These are phyloP conservation scores for Aspergillus uvarum DNA, from an alignment of 2,329 filamentous ascomycete species.

Conservation along the genomic window DNA sequence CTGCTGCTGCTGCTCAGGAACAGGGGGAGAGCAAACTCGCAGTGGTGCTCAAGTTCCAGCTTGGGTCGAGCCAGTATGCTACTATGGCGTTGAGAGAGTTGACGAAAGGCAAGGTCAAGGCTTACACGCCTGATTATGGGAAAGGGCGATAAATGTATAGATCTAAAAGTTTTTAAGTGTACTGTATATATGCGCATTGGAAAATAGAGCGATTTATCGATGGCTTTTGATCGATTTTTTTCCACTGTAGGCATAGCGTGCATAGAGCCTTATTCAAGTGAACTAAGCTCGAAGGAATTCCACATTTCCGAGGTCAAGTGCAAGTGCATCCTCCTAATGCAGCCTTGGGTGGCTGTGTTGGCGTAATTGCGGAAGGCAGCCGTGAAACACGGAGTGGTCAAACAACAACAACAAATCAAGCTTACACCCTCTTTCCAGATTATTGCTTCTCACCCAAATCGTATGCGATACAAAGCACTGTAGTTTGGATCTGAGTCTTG, in stretches of 20 bases:
- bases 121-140: conserved; percentile 63
- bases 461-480: too few relatives aligned
- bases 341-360: background rate
- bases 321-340: background rate
- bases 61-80: conserved; percentile 78
- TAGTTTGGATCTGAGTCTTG: too few relatives aligned
- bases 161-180: background rate
- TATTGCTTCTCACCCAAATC: too few relatives aligned
- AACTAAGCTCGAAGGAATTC: background rate
- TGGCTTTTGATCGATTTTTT: too few relatives aligned
- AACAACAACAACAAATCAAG: background rate
- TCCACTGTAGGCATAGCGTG: too few relatives aligned
- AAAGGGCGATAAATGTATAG: conserved; percentile 31
- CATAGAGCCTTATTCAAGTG: too few relatives aligned
- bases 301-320: background rate
- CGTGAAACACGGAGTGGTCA: background rate
- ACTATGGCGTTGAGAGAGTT: conserved; percentile 80
- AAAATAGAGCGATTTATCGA: background rate
- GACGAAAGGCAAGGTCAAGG: conserved; percentile 66
- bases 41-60: conserved; percentile 69
- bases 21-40: conserved; percentile 55
- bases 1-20: conserved; percentile 18
- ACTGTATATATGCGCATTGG: background rate
- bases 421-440: too few relatives aligned
- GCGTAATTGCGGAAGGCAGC: background rate